A percentile compares a stretch with the other conserved stretches of the same genome.
Evolutionary conservation across 106 monocot species (phyloP).

Genomic region (Amphibolis antarctica): DNA sequence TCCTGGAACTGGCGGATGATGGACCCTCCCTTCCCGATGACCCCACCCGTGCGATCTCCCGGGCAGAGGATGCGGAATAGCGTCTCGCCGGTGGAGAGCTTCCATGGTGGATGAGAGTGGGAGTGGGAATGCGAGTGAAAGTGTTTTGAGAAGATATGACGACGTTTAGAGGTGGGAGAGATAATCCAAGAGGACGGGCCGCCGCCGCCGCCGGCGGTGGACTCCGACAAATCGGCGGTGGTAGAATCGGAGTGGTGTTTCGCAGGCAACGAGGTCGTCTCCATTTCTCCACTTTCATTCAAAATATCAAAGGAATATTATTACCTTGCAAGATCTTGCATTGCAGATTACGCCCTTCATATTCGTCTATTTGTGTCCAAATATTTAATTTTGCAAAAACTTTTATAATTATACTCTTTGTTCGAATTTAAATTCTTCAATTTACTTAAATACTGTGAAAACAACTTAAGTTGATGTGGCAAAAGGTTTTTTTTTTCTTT

Average conservation of each 20-base stretch:
- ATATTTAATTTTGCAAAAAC: too few species aligned
- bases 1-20: conserved; percentile 32
- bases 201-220: not conserved
- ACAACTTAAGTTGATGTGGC: too few species aligned
- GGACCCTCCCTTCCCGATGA: conserved; percentile 49
- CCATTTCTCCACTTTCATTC: conserved; percentile 13
- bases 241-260: conserved; percentile 11
- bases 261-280: conserved; percentile 5
- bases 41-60: conserved; percentile 25
- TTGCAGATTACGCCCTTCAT: too few species aligned
- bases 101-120: conserved; percentile 1
- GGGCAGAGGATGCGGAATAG: conserved; percentile 58
- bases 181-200: not conserved
- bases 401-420: too few species aligned
- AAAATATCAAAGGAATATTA: too few species aligned
- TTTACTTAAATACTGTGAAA: too few species aligned
- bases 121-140: conserved; percentile 1
- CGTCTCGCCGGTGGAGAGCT: conserved; percentile 14
- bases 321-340: too few species aligned
- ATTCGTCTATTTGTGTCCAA: too few species aligned
- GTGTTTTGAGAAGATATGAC: conserved; percentile 7
- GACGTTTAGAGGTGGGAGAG: conserved; percentile 16
- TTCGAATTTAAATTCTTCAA: too few species aligned
- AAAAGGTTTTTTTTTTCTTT: too few species aligned
- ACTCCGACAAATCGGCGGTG: conserved; percentile 3